phyloP scores from a whole-genome alignment of 164 flowering plant species.

The Dillenia suffruticosa region DNA sequence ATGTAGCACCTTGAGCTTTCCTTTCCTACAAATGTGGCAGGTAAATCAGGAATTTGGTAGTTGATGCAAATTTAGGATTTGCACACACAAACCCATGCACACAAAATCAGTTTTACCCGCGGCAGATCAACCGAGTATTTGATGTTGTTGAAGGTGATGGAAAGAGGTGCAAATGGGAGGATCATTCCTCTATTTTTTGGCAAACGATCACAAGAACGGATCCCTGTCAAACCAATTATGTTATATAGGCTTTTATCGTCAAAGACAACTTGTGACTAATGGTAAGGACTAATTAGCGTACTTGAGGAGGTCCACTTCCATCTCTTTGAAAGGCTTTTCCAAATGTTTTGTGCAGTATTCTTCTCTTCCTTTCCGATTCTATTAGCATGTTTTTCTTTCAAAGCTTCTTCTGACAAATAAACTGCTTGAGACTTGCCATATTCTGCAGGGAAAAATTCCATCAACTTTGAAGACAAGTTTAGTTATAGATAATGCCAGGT shows the following conservation, averaged over 20 bases:
- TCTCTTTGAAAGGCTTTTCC: constrained; percentile 2
- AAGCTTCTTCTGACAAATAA: constrained; percentile 34
- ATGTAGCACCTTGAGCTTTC: constrained; percentile 25
- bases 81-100: too few relatives aligned
- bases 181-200: constrained; percentile 77
- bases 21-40: constrained; percentile 17
- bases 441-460: constrained; percentile 33
- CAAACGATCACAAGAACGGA: constrained; percentile 22
- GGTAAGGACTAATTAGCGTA: too few relatives aligned
- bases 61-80: too few relatives aligned
- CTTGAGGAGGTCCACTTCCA: not conserved
- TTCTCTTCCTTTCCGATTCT: constrained; percentile 18
- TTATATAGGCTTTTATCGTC: constrained; percentile 13
- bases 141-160: constrained; percentile 76
- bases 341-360: constrained; percentile 21
- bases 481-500: not conserved
- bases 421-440: constrained; percentile 65
- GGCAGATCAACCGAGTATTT: constrained; percentile 93
- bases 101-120: constrained; percentile 31
- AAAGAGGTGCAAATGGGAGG: constrained; percentile 77
- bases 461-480: not conserved
- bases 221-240: constrained; percentile 31
- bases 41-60: too few relatives aligned
- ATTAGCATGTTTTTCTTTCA: constrained; percentile 29
- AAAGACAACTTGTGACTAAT: too few relatives aligned